phyloP scores from a whole-genome alignment of 2,329 filamentous ascomycete species.

The Tolypocladium inflatum region DNA sequence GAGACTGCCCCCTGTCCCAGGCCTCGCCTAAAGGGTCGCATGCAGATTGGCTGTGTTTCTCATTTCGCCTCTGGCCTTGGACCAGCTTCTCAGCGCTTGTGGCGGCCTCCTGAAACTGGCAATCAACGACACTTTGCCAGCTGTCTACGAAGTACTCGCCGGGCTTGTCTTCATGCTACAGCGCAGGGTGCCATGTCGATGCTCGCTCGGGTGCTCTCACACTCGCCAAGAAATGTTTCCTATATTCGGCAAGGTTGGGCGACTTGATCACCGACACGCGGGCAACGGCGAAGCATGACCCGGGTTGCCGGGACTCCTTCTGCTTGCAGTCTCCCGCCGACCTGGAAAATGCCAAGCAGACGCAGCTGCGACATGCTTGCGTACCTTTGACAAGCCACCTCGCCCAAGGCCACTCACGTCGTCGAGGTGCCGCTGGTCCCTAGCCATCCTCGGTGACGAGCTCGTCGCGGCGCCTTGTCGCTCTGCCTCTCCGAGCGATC shows the following conservation, averaged over 20 bases:
- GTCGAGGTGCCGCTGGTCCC: neutral
- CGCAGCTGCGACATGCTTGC: neutral
- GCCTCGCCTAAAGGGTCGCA: slow-evolving; percentile 1
- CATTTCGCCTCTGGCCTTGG: neutral
- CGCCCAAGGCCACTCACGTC: neutral
- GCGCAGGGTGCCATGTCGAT: neutral
- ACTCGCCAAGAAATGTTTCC: neutral
- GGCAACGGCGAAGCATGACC: neutral
- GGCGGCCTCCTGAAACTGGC: neutral
- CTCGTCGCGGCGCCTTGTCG: neutral
- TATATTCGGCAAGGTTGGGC: neutral
- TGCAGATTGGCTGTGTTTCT: slow-evolving; percentile 9
- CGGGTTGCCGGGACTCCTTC: neutral
- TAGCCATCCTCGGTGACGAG: neutral
- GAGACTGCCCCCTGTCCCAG: neutral
- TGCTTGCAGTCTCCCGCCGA: neutral
- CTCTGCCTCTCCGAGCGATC: neutral
- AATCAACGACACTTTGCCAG: neutral
- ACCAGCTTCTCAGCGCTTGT: neutral
- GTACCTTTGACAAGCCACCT: neutral
- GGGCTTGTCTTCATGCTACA: neutral
- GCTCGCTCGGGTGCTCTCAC: neutral
- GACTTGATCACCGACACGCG: neutral
- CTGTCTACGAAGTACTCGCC: neutral
- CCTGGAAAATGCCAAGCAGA: neutral